Conservation (phyloP, 1,284 basidiomycete genomes). For the Pyrrhoderma noxium region DNA sequence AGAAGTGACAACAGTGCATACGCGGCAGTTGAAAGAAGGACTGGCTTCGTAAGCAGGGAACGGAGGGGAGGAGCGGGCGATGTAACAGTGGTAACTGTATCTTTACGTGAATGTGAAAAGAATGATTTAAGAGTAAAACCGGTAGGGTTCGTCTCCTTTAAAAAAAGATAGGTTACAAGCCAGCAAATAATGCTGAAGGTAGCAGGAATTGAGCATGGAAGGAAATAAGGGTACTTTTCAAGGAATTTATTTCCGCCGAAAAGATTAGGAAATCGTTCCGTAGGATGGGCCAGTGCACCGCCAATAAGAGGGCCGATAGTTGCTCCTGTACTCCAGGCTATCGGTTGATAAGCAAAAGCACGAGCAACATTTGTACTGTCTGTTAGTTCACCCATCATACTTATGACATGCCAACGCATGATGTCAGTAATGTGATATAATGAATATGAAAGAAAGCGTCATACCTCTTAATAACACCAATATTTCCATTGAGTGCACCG, state of each 20-base stretch:
- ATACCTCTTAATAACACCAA: conserved; percentile 24
- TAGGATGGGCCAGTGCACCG: conserved; percentile 23
- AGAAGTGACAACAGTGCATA: conserved; percentile 35
- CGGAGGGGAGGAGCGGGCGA: conserved; percentile 24
- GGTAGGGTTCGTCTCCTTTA: conserved; percentile 22
- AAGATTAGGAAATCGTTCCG: conserved; percentile 20
- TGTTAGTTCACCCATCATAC: conserved; percentile 28
- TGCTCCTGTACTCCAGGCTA: conserved; percentile 20
- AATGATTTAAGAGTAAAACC: conserved; percentile 8
- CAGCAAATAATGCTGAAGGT: conserved; percentile 19
- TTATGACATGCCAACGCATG: neutral
- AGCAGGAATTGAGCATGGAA: conserved; percentile 23
- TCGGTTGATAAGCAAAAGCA: conserved; percentile 22
- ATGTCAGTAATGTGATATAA: too few species aligned
- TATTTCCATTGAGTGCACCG: conserved; percentile 31
- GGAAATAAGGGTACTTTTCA: conserved; percentile 24
- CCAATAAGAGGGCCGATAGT: conserved; percentile 24
- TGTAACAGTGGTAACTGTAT: neutral
- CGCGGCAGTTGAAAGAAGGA: conserved; percentile 34
- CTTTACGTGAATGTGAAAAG: neutral
- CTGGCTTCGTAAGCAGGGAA: conserved; percentile 29
- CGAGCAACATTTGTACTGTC: conserved; percentile 30
- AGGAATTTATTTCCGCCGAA: conserved; percentile 22
- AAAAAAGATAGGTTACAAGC: conserved; percentile 19
- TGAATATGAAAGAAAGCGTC: too few species aligned